Evolutionary conservation across 805 yeast species (phyloP).

Genomic region (Metschnikowia chrysomelidarum): DNA sequence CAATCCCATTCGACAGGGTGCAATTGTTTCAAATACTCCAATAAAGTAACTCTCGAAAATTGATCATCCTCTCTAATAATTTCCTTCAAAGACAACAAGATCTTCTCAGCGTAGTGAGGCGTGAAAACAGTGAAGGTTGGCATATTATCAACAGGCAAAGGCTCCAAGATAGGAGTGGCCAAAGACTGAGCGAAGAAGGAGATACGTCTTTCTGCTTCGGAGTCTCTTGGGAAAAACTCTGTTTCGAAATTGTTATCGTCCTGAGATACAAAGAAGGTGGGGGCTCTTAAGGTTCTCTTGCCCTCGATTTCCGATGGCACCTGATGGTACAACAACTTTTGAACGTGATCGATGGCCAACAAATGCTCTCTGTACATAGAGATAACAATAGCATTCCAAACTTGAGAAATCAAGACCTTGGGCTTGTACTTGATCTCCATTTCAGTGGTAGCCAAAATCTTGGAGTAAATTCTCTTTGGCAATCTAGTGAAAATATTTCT

Average conservation of each 20-base stretch:
- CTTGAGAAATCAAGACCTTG: slow-evolving; percentile 95
- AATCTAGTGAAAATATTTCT: slow-evolving; percentile 96
- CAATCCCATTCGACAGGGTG: slow-evolving; percentile 58
- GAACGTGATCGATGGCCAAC: slow-evolving; percentile 97
- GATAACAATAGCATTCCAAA: slow-evolving; percentile 98
- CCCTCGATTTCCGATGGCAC: slow-evolving; percentile 98
- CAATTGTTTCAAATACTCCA: slow-evolving; percentile 55
- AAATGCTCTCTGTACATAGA: slow-evolving; percentile 99
- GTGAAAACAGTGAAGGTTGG: slow-evolving; percentile 94
- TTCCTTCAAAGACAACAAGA: slow-evolving; percentile 71
- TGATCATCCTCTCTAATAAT: slow-evolving; percentile 73
- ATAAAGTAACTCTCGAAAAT: slow-evolving; percentile 51
- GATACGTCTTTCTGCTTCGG: slow-evolving; percentile 99
- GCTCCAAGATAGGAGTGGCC: slow-evolving; percentile 98
- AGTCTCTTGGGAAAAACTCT: slow-evolving; percentile 94
- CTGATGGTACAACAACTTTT: slow-evolving; percentile 94
- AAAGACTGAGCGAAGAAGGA: slow-evolving; percentile 98
- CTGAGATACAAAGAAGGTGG: slow-evolving; percentile 97
- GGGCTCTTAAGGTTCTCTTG: slow-evolving; percentile 96
- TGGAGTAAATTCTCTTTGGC: slow-evolving; percentile 98
- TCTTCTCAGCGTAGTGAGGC: slow-evolving; percentile 86
- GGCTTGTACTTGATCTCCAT: slow-evolving; percentile 99
- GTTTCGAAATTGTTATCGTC: slow-evolving; percentile 94
- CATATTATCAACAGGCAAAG: slow-evolving; percentile 98
- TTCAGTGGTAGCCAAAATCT: slow-evolving; percentile 95